A percentile compares a stretch with the other conserved stretches of the same genome.
Evolutionary conservation across 495 filamentous ascomycete genomes (phyloP).

Genomic region (Aspergillus incahuasiensis): DNA sequence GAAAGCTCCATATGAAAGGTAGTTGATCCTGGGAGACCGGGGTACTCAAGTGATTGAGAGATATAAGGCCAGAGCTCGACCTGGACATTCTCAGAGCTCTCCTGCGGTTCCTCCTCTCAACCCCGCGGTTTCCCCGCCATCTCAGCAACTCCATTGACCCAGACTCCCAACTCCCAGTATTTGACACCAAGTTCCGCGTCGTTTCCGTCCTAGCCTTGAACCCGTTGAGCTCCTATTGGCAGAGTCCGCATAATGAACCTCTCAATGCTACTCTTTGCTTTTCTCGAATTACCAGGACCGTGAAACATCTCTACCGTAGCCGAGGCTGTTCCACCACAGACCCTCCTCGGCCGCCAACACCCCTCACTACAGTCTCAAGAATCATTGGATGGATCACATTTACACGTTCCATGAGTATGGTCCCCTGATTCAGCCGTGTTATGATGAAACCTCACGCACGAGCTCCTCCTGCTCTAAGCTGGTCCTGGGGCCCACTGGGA

Average conservation of each 20-base stretch:
- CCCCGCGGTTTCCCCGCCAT: neutral
- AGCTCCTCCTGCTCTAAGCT: neutral
- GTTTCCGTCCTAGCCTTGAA: neutral
- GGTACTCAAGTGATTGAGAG: neutral
- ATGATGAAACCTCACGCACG: neutral
- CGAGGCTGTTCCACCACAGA: neutral
- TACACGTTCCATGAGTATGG: neutral
- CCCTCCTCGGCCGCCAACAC: neutral
- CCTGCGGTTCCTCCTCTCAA: neutral
- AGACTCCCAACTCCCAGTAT: no score
- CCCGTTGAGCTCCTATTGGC: neutral
- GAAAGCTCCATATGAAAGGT: neutral
- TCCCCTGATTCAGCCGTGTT: neutral
- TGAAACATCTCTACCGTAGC: neutral
- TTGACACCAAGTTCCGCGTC: neutral
- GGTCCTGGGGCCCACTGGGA: neutral
- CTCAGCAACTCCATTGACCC: neutral
- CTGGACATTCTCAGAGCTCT: neutral
- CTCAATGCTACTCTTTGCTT: neutral
- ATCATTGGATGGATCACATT: neutral
- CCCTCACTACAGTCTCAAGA: neutral
- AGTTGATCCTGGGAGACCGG: neutral
- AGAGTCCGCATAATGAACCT: neutral
- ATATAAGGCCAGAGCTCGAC: neutral
- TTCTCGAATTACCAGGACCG: neutral